Base-by-base conservation (phyloP, 768 basidiomycete species). In the Xerocomus spinulosus region DNA sequence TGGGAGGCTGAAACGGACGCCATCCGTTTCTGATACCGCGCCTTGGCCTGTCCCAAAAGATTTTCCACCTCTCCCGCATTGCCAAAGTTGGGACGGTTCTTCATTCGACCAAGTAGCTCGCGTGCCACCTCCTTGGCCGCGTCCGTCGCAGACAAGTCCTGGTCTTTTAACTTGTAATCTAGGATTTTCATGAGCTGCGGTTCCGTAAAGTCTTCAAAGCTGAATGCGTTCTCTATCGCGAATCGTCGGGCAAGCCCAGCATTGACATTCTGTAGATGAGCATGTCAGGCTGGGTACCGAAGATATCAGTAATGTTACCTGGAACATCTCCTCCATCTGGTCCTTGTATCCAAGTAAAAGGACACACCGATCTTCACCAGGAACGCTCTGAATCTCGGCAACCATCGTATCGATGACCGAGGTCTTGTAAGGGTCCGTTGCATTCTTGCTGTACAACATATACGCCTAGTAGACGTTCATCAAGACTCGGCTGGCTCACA, bases 381-480 rank as follows among this genome's bases (percentile, higher is more conserved):
- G 81, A 0, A 74, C 73, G 44, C 75, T 82, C 57, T 87, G 85
- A 3, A 87, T 78, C 61, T 87, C 85, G 0, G 85, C 83, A 0
- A 87, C 84, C 35, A 87, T 78, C 2, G 85, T 85, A 53, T 87
- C 85, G 39, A 87, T 82, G 33, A 87, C 85, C 1, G 83, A 73
- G 5, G 80, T 83, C 56, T 84, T 85, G 64, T 67, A 87, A 0
- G 70, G 62, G 52, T 86, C 81, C 3, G 54, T 69, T 9, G 44
- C 24, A 4, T 57, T 62, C 17, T 68, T 67, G 26, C 72, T 70
- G 47, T 84, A 81, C 21, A 87, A 64, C 81, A 82, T 82, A 48
- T 87, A 87, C 4, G 84, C 84, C 84, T 85, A n/a, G n/a, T n/a
- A 49, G n/a, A 43, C 3, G 20, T 0, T 18, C 34, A 21, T 46